A percentile compares a stretch with the other conserved stretches of the same genome.
Conservation (phyloP, 306 rosid species). For the Vigna nakashimae region DNA sequence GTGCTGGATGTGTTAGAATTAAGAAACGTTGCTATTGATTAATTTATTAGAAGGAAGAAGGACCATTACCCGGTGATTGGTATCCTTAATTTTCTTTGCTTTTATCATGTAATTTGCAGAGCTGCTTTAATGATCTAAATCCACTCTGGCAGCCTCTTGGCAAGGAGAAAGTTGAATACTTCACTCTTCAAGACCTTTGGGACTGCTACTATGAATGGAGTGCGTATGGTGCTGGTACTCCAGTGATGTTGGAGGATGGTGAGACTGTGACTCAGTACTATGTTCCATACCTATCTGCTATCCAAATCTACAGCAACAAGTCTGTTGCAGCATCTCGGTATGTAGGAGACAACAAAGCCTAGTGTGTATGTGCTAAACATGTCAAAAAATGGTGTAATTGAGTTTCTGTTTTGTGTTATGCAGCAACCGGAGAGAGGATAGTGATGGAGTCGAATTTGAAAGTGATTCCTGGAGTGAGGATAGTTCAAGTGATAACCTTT, state of each 20-base stretch:
- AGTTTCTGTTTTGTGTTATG: not conserved
- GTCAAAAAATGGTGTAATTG: not conserved
- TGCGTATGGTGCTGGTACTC: conserved; percentile 70
- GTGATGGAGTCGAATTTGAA: conserved; percentile 60
- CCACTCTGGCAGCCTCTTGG: conserved; percentile 63
- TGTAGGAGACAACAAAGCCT: not conserved
- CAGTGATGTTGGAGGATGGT: conserved; percentile 55
- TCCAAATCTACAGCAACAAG: conserved; percentile 68
- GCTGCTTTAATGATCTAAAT: conserved; percentile 59
- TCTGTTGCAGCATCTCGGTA: conserved; percentile 62
- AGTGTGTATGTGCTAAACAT: not conserved
- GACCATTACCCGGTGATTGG: conserved; percentile 16
- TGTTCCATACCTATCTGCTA: conserved; percentile 79
- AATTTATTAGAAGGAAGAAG: conserved; percentile 4
- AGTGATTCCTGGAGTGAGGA: conserved; percentile 85
- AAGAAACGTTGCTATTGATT: conserved; percentile 11
- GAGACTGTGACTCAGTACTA: conserved; percentile 61
- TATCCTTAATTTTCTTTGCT: conserved; percentile 17
- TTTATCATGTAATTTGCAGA: conserved; percentile 48
- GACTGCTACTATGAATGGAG: conserved; percentile 84
- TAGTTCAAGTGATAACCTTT: conserved; percentile 69
- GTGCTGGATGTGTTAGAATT: not conserved
- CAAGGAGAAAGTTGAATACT: conserved; percentile 60
- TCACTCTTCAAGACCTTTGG: conserved; percentile 70
- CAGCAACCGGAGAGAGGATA: conserved; percentile 57